Conservation (phyloP, 345 rosid species). For the Camelina sativa region DNA sequence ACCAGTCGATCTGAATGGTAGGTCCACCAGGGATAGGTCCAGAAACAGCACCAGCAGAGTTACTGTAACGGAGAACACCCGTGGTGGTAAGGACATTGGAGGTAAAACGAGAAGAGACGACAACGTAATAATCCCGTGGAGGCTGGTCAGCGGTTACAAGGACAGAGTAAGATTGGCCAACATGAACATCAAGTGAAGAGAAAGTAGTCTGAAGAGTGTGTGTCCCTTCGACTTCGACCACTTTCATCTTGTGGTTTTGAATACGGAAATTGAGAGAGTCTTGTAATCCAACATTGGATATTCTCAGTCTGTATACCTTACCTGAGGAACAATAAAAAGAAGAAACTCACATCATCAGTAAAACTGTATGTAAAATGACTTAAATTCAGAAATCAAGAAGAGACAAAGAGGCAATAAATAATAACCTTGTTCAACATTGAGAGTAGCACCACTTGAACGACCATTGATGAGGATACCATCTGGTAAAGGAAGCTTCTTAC, state of each 20-base stretch:
- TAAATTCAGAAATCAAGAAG: not conserved
- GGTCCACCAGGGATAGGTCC: constrained; percentile 95
- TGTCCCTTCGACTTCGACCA: constrained; percentile 94
- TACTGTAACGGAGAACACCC: constrained; percentile 73
- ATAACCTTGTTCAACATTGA: constrained; percentile 87
- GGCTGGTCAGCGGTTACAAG: constrained; percentile 92
- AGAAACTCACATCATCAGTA: constrained; percentile 7
- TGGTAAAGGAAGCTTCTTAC: constrained; percentile 74
- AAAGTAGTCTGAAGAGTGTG: constrained; percentile 81
- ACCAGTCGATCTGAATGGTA: constrained; percentile 83
- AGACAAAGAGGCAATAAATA: not conserved
- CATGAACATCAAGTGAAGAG: constrained; percentile 90
- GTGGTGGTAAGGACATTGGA: constrained; percentile 67
- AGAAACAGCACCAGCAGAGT: constrained; percentile 74
- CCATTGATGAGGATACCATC: constrained; percentile 97
- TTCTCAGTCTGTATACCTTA: constrained; percentile 87
- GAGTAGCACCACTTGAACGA: constrained; percentile 64
- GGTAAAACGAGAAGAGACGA: constrained; percentile 83
- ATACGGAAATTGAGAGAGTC: constrained; percentile 88
- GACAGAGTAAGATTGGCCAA: constrained; percentile 87
- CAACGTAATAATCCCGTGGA: constrained; percentile 74
- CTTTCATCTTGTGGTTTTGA: constrained; percentile 78
- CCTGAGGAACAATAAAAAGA: constrained; percentile 26
- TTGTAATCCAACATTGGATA: constrained; percentile 91
- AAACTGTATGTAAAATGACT: not conserved